A percentile compares a stretch with the other conserved stretches of the same genome.
phyloP scores from a whole-genome alignment of 2,329 filamentous ascomycete genomes.

The Aspergillus spinulosporus region DNA sequence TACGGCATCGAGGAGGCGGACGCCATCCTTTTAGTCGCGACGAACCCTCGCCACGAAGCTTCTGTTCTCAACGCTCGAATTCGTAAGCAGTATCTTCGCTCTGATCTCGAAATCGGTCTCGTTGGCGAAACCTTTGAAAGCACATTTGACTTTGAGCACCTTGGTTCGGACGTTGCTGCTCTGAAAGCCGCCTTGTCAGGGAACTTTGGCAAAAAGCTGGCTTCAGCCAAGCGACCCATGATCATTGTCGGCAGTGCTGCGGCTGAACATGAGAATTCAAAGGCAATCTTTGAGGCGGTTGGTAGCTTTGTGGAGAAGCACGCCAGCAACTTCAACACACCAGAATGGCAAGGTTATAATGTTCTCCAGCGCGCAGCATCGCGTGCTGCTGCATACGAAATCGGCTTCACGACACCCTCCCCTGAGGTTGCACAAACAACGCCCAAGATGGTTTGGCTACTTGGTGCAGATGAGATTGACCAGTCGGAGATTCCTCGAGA shows the following conservation, averaged over 20 bases:
- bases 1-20: conserved; percentile 93
- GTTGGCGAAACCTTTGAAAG: conserved; percentile 90
- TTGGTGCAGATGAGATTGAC: conserved; percentile 89
- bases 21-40: conserved; percentile 86
- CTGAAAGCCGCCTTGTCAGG: conserved; percentile 84
- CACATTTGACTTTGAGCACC: conserved; percentile 92
- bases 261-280: conserved; percentile 86
- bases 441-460: conserved; percentile 94
- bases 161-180: conserved; percentile 74
- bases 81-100: conserved; percentile 95
- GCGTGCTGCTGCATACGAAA: conserved; percentile 87
- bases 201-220: conserved; percentile 88
- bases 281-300: conserved; percentile 88
- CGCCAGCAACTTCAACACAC: conserved; percentile 78
- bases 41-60: conserved; percentile 93
- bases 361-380: conserved; percentile 92
- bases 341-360: conserved; percentile 97
- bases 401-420: conserved; percentile 89
- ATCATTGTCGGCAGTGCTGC: conserved; percentile 92
- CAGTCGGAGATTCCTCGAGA: conserved; percentile 88
- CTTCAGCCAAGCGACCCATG: conserved; percentile 87
- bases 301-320: conserved; percentile 93
- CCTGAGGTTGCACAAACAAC: conserved; percentile 76
- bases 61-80: conserved; percentile 95
- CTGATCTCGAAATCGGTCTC: conserved; percentile 87